phyloP scores from a whole-genome alignment of 169 alveolate genomes.

The Cryptosporidium felis region DNA sequence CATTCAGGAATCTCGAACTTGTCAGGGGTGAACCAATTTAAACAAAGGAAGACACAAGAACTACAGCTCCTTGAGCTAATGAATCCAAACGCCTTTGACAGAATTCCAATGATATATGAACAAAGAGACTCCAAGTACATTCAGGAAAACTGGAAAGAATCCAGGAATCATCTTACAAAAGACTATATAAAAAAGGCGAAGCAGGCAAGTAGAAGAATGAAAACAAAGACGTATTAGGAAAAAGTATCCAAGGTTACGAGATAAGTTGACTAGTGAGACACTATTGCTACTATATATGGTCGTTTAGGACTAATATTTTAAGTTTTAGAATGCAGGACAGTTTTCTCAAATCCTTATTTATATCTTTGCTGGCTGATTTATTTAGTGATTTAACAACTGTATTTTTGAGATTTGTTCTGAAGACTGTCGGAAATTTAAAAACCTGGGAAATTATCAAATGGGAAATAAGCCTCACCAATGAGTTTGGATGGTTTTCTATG shows the following conservation, averaged over 20 bases:
- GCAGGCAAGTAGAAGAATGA: conserved; percentile 22
- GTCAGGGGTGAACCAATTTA: neutral
- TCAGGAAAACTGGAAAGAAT: conserved; percentile 60
- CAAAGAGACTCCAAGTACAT: neutral
- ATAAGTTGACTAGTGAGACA: no score
- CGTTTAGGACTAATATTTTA: conserved; percentile 18
- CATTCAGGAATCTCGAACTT: neutral
- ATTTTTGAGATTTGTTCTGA: conserved; percentile 43
- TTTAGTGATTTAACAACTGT: neutral
- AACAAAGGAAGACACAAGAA: neutral
- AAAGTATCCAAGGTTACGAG: neutral
- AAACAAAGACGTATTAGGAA: neutral
- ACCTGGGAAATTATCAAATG: conserved; percentile 32
- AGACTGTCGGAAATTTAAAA: conserved; percentile 47
- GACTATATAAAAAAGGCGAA: conserved; percentile 48
- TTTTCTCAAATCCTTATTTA: conserved; percentile 21
- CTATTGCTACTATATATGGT: conserved; percentile 32
- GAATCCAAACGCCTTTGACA: conserved; percentile 47
- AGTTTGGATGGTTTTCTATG: conserved; percentile 17
- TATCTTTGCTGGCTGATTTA: conserved; percentile 10
- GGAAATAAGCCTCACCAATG: conserved; percentile 31
- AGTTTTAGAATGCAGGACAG: conserved; percentile 22
- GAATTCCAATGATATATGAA: conserved; percentile 61
- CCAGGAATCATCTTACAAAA: conserved; percentile 7
- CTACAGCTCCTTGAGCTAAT: neutral